A percentile compares a stretch with the other conserved stretches of the same genome.
Conservation (phyloP, 2,329 filamentous ascomycete genomes). For the Aquanectria penicillioides region DNA sequence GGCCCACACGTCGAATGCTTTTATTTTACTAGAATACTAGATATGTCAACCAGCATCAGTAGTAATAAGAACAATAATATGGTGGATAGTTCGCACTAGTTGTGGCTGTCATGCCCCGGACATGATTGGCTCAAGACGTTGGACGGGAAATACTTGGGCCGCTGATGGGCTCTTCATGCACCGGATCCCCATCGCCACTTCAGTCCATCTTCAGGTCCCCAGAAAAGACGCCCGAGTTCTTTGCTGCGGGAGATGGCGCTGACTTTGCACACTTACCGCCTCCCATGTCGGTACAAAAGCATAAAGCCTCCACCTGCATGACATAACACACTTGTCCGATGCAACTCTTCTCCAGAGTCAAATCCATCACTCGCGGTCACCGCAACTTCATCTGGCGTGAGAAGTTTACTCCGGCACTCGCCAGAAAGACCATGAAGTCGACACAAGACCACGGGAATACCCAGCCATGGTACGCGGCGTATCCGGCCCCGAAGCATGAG, state of each 20-base stretch:
- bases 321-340: too few relatives aligned
- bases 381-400: background rate
- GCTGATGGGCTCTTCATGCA: too few relatives aligned
- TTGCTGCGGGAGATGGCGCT: too few relatives aligned
- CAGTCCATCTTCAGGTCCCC: background rate
- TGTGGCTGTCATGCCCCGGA: background rate
- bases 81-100: background rate
- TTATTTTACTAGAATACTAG: too few relatives aligned
- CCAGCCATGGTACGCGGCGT: conserved; percentile 52
- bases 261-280: too few relatives aligned
- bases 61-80: background rate
- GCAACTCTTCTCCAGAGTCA: background rate
- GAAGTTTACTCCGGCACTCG: background rate
- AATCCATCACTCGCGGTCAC: background rate
- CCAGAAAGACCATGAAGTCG: background rate
- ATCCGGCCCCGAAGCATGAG: conserved; percentile 46
- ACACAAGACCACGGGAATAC: background rate
- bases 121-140: too few relatives aligned
- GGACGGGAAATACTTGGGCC: too few relatives aligned
- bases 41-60: background rate
- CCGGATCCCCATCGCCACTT: too few relatives aligned
- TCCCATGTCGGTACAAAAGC: too few relatives aligned
- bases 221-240: too few relatives aligned
- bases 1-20: too few relatives aligned
- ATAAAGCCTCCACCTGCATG: background rate